Evolutionary conservation across 139 green algal genomes (phyloP), one percentile per base, ranked within the genome.

Genomic region (Tetraselmis chui): DNA sequence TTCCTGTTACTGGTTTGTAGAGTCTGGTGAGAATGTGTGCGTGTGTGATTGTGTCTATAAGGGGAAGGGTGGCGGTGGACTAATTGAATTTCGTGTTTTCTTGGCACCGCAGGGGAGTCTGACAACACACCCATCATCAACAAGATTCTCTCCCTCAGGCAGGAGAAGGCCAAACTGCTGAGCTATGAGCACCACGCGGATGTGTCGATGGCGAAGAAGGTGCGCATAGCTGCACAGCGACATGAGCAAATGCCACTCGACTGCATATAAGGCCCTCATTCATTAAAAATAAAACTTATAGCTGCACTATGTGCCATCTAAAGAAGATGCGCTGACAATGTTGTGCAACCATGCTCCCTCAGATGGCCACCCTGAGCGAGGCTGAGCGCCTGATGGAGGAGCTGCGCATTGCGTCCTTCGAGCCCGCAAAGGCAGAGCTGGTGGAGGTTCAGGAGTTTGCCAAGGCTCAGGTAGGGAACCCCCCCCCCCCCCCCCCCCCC

Each of bases 81-180:
- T n/a, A n/a, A n/a, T n/a, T 25, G 59, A 76, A 76, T 76, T 25
- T 26, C 59, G 25, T 76, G 59, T 25, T 27, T 25, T 25, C 59
- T 26, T 27, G 25, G 59, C 25, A 76, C 45, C 18, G 45, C 45
- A 67, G 45, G 18, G 25, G 92, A 96, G 18, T 76, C 85, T 1
- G 96, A 98, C 92, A 99, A 99, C 89, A 88, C 84, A 1, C 93
- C 93, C 75, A 88, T 98, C 86, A 98, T 99, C 80, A 88, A 97
- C 2, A 83, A 87, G 76, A 93, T 94, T 29, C 90, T 99, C 77
- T 32, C 82, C 2, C 89, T 99, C 74, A 87, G 92, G 24, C 85
- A 90, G 77, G 92, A 98, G 90, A 97, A 97, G 89, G 92, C 96
- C 0, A 23, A 92, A 88, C 91, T 99, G 81, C 92, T 99, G 74